phyloP scores from a whole-genome alignment of 2,329 filamentous ascomycete genomes.

The Neurospora sp. region DNA sequence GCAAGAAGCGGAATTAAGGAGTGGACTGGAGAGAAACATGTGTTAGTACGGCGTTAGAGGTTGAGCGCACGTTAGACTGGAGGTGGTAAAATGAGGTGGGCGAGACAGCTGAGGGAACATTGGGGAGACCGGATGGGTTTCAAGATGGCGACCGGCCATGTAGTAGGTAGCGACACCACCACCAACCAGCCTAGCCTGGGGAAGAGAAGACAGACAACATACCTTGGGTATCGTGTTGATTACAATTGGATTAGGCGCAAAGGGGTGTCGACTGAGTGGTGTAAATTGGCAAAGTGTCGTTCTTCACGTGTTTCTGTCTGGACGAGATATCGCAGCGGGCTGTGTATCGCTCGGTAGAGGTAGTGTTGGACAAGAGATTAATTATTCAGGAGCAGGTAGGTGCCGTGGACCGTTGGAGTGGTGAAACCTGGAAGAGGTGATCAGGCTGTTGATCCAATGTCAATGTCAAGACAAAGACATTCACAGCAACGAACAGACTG shows the following conservation, averaged over 20 bases:
- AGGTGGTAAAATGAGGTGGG: neutral
- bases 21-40: neutral
- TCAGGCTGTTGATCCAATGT: neutral
- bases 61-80: neutral
- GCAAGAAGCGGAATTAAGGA: neutral
- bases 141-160: neutral
- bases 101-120: neutral
- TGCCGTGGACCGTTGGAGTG: neutral
- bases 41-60: neutral
- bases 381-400: neutral
- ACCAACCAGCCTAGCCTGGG: neutral
- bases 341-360: neutral
- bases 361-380: neutral
- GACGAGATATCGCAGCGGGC: neutral
- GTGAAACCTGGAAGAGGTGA: neutral
- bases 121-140: neutral
- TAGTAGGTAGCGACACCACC: neutral
- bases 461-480: neutral
- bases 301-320: neutral
- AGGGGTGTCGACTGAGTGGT: neutral
- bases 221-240: neutral
- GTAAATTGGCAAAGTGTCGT: neutral
- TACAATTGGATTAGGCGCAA: neutral
- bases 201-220: neutral
- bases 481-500: neutral